Conservation (phyloP, 2,329 filamentous ascomycete genomes). For the Ceratocystis eucalypticola region DNA sequence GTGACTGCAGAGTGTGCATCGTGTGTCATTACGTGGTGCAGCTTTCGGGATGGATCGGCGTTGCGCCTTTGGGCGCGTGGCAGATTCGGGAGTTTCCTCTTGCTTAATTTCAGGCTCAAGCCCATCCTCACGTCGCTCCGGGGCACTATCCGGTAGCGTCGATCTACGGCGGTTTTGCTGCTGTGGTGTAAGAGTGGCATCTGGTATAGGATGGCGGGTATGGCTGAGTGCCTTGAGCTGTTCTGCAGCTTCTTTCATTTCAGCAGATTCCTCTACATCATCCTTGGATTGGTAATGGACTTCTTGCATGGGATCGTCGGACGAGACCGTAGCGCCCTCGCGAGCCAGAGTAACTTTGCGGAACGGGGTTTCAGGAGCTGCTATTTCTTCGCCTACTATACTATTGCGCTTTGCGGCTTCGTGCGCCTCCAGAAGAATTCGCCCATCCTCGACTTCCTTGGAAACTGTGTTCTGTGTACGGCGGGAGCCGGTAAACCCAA, state of each 20-base stretch:
- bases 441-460: slow-evolving; percentile 44
- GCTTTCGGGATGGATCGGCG: slow-evolving; percentile 36
- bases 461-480: slow-evolving; percentile 27
- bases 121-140: slow-evolving; percentile 25
- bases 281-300: slow-evolving; percentile 17
- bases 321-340: background rate
- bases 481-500: slow-evolving; percentile 27
- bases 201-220: slow-evolving; percentile 33
- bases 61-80: slow-evolving; percentile 29
- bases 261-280: slow-evolving; percentile 48
- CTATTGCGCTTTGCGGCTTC: slow-evolving; percentile 28
- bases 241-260: slow-evolving; percentile 56
- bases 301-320: slow-evolving; percentile 16
- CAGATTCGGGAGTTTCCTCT: slow-evolving; percentile 21
- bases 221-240: slow-evolving; percentile 54
- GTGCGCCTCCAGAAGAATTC: slow-evolving; percentile 42
- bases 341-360: slow-evolving; percentile 5
- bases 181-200: slow-evolving; percentile 28
- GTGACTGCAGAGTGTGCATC: slow-evolving; percentile 48
- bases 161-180: slow-evolving; percentile 21
- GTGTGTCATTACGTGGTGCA: slow-evolving; percentile 44
- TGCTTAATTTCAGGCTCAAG: slow-evolving; percentile 30
- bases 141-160: slow-evolving; percentile 29
- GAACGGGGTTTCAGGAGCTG: slow-evolving; percentile 12
- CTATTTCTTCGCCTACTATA: slow-evolving; percentile 11